phyloP scores from a whole-genome alignment of 2,329 filamentous ascomycete species.

The Eutypa lata region DNA sequence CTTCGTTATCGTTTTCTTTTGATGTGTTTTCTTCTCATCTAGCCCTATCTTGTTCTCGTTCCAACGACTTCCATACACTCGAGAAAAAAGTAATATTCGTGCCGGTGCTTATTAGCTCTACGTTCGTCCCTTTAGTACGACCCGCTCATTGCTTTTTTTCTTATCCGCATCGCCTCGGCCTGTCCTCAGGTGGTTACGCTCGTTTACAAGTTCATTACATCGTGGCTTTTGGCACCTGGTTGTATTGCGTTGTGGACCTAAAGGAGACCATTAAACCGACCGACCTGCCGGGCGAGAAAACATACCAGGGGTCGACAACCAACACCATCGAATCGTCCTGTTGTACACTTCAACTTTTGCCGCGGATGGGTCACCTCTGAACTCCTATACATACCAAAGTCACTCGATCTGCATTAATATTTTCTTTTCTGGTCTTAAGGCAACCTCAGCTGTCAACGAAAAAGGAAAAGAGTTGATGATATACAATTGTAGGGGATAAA shows the following conservation, averaged over 20 bases:
- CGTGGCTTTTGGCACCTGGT: constrained; percentile 11
- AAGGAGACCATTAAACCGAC: constrained; percentile 9
- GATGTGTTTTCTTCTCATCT: background rate
- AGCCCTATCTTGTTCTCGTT: background rate
- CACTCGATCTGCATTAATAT: constrained; percentile 23
- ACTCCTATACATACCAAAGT: constrained; percentile 20
- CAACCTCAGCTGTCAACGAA: constrained; percentile 16
- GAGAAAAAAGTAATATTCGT: background rate
- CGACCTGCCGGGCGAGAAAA: constrained; percentile 8
- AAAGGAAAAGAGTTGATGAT: constrained; percentile 12
- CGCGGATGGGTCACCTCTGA: constrained; percentile 19
- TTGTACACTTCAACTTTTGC: constrained; percentile 18
- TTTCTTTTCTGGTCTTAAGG: constrained; percentile 17
- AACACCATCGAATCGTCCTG: constrained; percentile 19
- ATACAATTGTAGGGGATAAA: constrained; percentile 7
- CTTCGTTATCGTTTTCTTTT: background rate
- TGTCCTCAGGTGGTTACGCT: constrained; percentile 21
- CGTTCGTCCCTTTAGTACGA: constrained; percentile 17
- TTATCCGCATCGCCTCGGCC: constrained; percentile 15
- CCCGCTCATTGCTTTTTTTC: constrained; percentile 18
- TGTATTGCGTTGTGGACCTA: constrained; percentile 11
- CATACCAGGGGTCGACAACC: constrained; percentile 14
- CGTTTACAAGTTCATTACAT: constrained; percentile 18
- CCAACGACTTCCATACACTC: no score
- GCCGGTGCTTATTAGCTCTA: constrained; percentile 11